Evolutionary conservation across 129 eudicot genomes (phyloP).

Genomic region (Artemisia annua): DNA sequence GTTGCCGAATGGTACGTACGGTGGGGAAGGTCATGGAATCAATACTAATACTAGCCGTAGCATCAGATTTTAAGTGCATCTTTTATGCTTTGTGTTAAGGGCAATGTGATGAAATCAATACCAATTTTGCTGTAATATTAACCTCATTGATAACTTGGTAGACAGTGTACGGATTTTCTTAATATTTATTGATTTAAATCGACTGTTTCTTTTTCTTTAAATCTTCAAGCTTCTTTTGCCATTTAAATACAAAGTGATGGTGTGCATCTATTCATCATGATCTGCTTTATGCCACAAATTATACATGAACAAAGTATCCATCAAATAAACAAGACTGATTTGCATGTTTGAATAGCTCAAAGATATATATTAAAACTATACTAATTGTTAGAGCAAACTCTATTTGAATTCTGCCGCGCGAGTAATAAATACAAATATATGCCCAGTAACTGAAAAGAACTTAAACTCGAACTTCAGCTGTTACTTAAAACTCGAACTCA

Average conservation of each 20-base stretch:
- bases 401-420: not conserved
- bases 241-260: not conserved
- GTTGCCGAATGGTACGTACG: conserved; percentile 57
- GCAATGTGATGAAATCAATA: not conserved
- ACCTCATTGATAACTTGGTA: not conserved
- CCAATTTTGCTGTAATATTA: not conserved
- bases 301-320: not conserved
- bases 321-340: not conserved
- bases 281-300: not conserved
- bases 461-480: no score
- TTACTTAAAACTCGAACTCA: no score
- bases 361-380: not conserved
- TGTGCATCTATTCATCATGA: not conserved
- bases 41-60: conserved; percentile 57
- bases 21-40: conserved; percentile 85
- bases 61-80: conserved; percentile 42
- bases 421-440: not conserved
- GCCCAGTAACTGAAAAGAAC: no score
- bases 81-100: not conserved
- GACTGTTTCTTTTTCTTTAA: not conserved
- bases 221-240: no score
- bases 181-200: not conserved
- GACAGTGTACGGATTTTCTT: not conserved
- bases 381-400: not conserved
- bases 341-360: not conserved